These are phyloP conservation scores for Beauveria asiatica DNA, from an alignment of 2,329 filamentous ascomycete species.

Conservation along the genomic window DNA sequence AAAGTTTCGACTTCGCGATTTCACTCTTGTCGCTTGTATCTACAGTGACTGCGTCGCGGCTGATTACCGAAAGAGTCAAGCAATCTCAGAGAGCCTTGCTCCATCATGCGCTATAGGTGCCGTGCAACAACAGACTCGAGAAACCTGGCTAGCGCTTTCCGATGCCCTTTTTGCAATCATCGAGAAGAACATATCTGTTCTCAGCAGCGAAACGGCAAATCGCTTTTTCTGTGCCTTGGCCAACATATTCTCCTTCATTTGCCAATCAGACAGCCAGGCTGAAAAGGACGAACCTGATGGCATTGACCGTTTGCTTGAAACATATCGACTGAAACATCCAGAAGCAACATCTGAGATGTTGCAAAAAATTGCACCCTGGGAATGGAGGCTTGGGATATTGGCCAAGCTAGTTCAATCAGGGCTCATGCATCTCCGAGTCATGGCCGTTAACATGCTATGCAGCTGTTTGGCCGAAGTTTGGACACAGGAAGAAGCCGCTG, in stretches of 20 bases:
- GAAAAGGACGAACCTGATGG: not conserved
- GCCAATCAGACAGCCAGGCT: conserved; percentile 20
- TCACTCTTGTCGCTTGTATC: not conserved
- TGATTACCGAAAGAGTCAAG: not conserved
- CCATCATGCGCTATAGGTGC: too few relatives aligned
- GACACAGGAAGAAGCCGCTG: conserved; percentile 43
- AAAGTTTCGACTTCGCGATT: not conserved
- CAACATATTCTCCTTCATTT: conserved; percentile 28
- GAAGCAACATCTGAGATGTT: conserved; percentile 25
- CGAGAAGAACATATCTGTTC: conserved; percentile 46
- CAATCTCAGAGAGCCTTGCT: not conserved
- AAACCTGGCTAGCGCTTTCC: not conserved
- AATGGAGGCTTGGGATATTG: conserved; percentile 63
- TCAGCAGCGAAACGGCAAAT: conserved; percentile 37
- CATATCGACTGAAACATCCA: conserved; percentile 24
- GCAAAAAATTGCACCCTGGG: conserved; percentile 43
- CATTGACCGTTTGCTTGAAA: conserved; percentile 13
- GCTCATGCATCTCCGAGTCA: conserved; percentile 83
- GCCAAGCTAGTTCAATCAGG: conserved; percentile 70
- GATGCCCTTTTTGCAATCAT: conserved; percentile 25
- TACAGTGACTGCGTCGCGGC: not conserved
- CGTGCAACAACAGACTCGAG: not conserved
- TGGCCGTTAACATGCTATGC: conserved; percentile 69
- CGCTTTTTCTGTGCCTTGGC: conserved; percentile 32
- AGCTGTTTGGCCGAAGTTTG: conserved; percentile 59